phyloP scores from a whole-genome alignment of 2,329 filamentous ascomycete species.

The Aspergillus pseudoglaucus region DNA sequence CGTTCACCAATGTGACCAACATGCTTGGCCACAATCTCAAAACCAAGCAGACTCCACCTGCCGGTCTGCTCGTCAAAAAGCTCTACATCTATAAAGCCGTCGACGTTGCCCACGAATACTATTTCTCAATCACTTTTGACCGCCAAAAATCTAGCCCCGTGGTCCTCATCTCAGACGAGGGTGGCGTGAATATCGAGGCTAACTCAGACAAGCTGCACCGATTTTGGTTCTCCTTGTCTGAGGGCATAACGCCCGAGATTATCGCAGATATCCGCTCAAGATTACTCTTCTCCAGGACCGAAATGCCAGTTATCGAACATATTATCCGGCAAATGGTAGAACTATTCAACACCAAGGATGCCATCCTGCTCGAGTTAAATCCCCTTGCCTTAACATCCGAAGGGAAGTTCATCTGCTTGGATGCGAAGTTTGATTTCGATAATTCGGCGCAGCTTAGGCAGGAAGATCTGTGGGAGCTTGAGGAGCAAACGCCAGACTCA shows the following conservation, averaged over 20 bases:
- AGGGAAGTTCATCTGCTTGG: conserved; percentile 27
- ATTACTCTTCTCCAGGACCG: conserved; percentile 18
- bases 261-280: conserved; percentile 15
- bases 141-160: conserved; percentile 36
- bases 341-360: conserved; percentile 43
- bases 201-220: conserved; percentile 19
- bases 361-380: conserved; percentile 41
- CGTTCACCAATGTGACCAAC: conserved; percentile 18
- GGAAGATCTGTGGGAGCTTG: conserved; percentile 31
- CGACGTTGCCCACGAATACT: conserved; percentile 30
- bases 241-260: conserved; percentile 20
- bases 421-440: conserved; percentile 44
- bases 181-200: conserved; percentile 27
- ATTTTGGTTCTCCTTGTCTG: conserved; percentile 20
- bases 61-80: conserved; percentile 23
- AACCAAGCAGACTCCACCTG: conserved; percentile 23
- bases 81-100: conserved; percentile 34
- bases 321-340: conserved; percentile 27
- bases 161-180: conserved; percentile 31
- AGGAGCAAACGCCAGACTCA: conserved; percentile 22
- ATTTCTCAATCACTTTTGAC: conserved; percentile 40
- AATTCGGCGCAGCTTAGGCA: conserved; percentile 43
- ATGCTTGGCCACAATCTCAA: conserved; percentile 24
- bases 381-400: conserved; percentile 26
- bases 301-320: conserved; percentile 17